Conservation (phyloP, 1,284 basidiomycete species). For the Gomphus bonarii region DNA sequence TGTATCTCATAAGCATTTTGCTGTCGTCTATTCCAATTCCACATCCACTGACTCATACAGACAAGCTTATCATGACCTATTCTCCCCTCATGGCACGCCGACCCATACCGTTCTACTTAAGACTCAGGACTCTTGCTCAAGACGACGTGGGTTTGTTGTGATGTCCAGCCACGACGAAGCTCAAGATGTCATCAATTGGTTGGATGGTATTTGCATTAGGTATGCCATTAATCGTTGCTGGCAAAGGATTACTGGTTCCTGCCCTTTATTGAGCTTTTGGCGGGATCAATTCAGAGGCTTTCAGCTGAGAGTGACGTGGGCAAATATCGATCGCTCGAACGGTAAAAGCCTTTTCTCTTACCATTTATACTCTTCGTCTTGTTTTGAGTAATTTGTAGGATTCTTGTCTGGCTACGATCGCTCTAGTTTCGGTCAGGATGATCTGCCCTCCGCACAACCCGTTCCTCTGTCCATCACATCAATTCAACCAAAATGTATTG, state of each 20-base stretch:
- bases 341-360: constrained; percentile 27
- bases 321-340: constrained; percentile 71
- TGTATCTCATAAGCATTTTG: not conserved
- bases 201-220: constrained; percentile 63
- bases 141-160: constrained; percentile 68
- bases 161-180: constrained; percentile 65
- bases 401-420: constrained; percentile 12
- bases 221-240: constrained; percentile 21
- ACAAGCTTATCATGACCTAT: constrained; percentile 52
- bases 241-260: not conserved
- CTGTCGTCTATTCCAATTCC: not conserved
- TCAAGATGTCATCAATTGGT: constrained; percentile 46
- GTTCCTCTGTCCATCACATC: not conserved
- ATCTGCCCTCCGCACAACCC: not conserved
- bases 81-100: constrained; percentile 49
- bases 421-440: not conserved
- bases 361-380: not conserved
- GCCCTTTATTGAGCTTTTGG: not conserved
- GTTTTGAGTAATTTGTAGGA: not conserved
- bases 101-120: constrained; percentile 67
- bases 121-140: constrained; percentile 69
- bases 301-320: constrained; percentile 68
- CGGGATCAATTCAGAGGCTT: constrained; percentile 38
- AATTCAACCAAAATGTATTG: not conserved
- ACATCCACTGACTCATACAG: constrained; percentile 24